These are phyloP conservation scores for Gloeostereum incarnatum DNA, from an alignment of 768 basidiomycete species.

Conservation along the genomic window DNA sequence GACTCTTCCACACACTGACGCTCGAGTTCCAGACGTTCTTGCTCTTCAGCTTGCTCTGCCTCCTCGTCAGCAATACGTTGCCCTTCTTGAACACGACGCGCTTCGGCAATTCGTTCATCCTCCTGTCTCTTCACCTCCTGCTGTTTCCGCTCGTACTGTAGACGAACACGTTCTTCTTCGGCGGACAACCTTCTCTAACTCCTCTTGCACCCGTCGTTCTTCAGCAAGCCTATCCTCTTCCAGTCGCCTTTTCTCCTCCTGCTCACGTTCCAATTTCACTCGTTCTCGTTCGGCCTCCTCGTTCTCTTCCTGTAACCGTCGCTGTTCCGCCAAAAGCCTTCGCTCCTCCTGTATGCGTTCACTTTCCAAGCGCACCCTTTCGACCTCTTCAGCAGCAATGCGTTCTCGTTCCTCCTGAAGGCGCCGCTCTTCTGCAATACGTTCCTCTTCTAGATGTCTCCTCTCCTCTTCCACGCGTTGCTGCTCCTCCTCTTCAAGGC, in stretches of 20 bases:
- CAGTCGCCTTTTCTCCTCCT: conserved; percentile 12
- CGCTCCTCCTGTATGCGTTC: conserved; percentile 13
- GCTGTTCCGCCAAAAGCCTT: conserved; percentile 10
- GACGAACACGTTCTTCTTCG: conserved; percentile 8
- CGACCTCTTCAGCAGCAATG: conserved; percentile 12
- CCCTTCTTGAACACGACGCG: no score
- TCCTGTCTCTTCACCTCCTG: conserved; percentile 11
- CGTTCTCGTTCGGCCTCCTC: conserved; percentile 18
- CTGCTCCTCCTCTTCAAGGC: conserved; percentile 14
- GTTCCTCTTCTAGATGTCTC: conserved; percentile 13
- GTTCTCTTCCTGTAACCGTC: conserved; percentile 14
- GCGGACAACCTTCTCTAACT: conserved; percentile 5
- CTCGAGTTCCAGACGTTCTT: no score
- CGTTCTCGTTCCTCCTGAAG: conserved; percentile 15
- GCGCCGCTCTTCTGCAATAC: conserved; percentile 19
- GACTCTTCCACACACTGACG: no score
- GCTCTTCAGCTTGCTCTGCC: no score
- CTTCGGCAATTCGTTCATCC: no score
- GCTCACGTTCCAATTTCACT: conserved; percentile 16
- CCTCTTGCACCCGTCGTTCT: conserved; percentile 11
- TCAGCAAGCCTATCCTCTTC: conserved; percentile 13
- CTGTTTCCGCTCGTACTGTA: conserved; percentile 10
- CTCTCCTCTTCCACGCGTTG: conserved; percentile 10
- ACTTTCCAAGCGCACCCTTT: conserved; percentile 12
- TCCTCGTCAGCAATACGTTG: no score